These are phyloP conservation scores for Cercospora janseana DNA, from an alignment of 2,329 filamentous ascomycete genomes.

Conservation along the genomic window DNA sequence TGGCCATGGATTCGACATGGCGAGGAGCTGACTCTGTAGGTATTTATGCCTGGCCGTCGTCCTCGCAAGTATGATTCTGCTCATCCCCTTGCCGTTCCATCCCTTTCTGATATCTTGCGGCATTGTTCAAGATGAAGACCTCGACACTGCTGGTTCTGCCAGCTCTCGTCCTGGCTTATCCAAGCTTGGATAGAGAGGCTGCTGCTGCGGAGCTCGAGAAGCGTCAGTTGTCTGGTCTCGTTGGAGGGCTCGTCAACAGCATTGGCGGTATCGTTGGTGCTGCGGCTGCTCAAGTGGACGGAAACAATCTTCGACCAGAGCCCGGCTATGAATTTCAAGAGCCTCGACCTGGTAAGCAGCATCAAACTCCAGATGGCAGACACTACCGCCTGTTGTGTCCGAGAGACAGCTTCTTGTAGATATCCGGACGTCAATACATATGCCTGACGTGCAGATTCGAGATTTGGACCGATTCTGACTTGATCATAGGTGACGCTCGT, in stretches of 20 bases:
- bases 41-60: background rate
- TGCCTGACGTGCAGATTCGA: too few species aligned
- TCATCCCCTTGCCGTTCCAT: background rate
- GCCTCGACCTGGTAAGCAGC: too few species aligned
- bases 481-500: constrained; percentile 35
- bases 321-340: constrained; percentile 30
- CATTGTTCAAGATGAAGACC: constrained; percentile 1
- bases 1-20: background rate
- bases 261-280: constrained; percentile 26
- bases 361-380: too few species aligned
- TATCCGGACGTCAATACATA: too few species aligned
- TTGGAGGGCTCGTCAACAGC: constrained; percentile 17
- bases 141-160: constrained; percentile 13
- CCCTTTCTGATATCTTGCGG: background rate
- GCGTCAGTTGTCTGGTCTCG: constrained; percentile 11
- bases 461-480: too few species aligned
- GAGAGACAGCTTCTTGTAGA: too few species aligned
- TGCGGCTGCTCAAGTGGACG: constrained; percentile 29
- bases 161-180: constrained; percentile 18
- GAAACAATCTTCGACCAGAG: constrained; percentile 32
- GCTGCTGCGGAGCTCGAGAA: constrained; percentile 6
- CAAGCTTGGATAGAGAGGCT: background rate
- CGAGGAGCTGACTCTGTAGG: background rate
- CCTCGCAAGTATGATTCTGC: background rate
- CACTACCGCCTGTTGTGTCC: too few species aligned